Conservation (phyloP, 2,329 filamentous ascomycete genomes). For the Cercospora sesami region DNA sequence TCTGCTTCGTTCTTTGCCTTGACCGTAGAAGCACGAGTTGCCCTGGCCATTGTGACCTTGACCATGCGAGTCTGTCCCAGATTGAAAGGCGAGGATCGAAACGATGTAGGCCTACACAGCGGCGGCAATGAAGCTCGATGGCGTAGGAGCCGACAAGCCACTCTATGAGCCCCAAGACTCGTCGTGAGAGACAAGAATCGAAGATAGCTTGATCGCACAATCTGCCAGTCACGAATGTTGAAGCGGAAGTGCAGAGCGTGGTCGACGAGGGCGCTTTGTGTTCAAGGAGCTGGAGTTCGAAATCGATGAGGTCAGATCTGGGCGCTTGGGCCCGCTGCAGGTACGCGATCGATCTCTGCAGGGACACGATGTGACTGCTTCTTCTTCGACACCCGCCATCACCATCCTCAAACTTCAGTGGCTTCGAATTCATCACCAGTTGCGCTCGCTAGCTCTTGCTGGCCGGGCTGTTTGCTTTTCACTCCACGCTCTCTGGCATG, state of each 20-base stretch:
- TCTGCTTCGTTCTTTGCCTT: conserved; percentile 25
- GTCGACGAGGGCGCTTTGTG: neutral
- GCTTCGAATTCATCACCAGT: neutral
- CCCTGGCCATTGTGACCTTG: conserved; percentile 27
- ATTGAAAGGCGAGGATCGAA: neutral
- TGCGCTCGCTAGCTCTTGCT: neutral
- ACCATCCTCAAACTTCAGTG: neutral
- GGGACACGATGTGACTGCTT: neutral
- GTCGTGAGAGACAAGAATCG: neutral
- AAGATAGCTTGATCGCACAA: neutral
- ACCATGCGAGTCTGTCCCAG: no score
- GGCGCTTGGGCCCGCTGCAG: conserved; percentile 5
- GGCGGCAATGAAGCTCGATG: neutral
- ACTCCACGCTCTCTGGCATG: neutral
- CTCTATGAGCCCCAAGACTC: neutral
- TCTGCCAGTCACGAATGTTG: neutral
- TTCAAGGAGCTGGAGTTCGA: neutral
- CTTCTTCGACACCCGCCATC: neutral
- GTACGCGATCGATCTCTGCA: conserved; percentile 6
- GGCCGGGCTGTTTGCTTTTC: neutral
- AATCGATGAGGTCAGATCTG: conserved; percentile 5
- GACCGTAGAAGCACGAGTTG: conserved; percentile 31
- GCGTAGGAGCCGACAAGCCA: neutral
- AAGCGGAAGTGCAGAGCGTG: neutral
- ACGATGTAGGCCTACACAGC: neutral